Percentiles rank a stretch among this genome's conserved stretches.
phyloP scores from a whole-genome alignment of 805 yeast genomes.

The Metschnikowia chrysomelidarum region DNA sequence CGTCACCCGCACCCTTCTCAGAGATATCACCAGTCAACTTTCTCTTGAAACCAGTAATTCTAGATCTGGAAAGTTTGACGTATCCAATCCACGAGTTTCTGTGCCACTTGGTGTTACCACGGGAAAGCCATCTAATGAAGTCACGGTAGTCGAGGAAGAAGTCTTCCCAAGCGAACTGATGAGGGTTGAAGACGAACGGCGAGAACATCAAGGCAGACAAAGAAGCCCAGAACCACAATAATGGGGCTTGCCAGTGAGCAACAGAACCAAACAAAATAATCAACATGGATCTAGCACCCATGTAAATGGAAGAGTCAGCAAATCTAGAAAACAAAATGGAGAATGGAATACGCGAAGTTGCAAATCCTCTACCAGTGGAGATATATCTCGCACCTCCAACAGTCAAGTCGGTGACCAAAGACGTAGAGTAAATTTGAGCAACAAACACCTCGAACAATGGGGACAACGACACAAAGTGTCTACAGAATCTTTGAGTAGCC shows the following conservation, averaged over 20 bases:
- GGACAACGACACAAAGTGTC: constrained; percentile 68
- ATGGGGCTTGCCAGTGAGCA: constrained; percentile 58
- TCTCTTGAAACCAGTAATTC: constrained; percentile 88
- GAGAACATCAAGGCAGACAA: constrained; percentile 63
- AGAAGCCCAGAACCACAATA: constrained; percentile 72
- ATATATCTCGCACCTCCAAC: constrained; percentile 82
- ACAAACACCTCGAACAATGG: constrained; percentile 80
- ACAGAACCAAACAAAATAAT: constrained; percentile 59
- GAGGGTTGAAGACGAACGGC: constrained; percentile 76
- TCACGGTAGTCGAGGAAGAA: constrained; percentile 67
- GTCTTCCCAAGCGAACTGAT: constrained; percentile 67
- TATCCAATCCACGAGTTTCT: constrained; percentile 88
- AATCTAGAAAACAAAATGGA: constrained; percentile 64
- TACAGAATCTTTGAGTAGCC: constrained; percentile 58
- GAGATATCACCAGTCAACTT: constrained; percentile 63
- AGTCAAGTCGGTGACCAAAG: constrained; percentile 63
- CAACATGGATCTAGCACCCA: constrained; percentile 78
- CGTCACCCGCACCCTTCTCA: constrained; percentile 67
- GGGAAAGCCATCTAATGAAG: constrained; percentile 56
- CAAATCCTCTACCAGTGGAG: constrained; percentile 81
- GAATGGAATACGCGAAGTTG: constrained; percentile 70
- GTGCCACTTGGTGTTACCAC: constrained; percentile 88
- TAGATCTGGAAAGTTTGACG: constrained; percentile 75
- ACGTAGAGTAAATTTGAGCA: constrained; percentile 71
- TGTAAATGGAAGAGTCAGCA: constrained; percentile 66